Base-by-base conservation (phyloP, 2,329 filamentous ascomycete genomes). In the Pseudofabraea citricarpa region DNA sequence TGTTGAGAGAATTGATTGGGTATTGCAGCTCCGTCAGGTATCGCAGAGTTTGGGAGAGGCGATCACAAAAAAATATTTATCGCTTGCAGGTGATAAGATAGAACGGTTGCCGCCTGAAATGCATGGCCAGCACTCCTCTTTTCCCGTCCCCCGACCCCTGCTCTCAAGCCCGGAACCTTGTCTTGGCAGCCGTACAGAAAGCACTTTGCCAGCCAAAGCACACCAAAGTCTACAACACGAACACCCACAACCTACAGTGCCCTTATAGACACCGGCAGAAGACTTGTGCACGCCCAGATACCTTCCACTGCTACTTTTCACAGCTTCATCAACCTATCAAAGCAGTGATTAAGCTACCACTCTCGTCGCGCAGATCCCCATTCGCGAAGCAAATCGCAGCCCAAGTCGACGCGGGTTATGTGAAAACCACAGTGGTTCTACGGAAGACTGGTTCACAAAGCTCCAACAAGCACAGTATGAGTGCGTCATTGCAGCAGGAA, bases 381-480 rank as follows among this genome's bases (percentile, higher is more conserved):
- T 38, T 24, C 43, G 15, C 38, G 23, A 29, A 37, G 19, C 44
- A 47, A 38, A 29, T 37, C 33, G 33, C 41, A 35, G 24, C 23
- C 26, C 40, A 44, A 44, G 29, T 32, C 45, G 33, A 46, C 45
- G 48, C 52, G 46, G 55, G 57, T 56, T 54, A 57, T 57, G 56
- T 56, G 44, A 59, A 44, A 41, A 52, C 46, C 46, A 50, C 47
- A 21, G 46, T 42, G 44, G 45, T 41, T 20, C 41, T 40, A 54
- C 41, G 46, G 42, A 55, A 50, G 48, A 56, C 44, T 46, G 48
- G 48, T 45, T 38, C 33, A 52, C 46, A 41, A 45, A 46, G 50
- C 46, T 31, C 27, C 38, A 46, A 47, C 49, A 46, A 51, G 36
- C 43, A 45, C 46, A 56, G 31, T 37, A 61, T 61, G 58, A 58